Evolutionary conservation across 1,139 yeast genomes (phyloP).

Genomic region (Lodderomyces metapsilosis): DNA sequence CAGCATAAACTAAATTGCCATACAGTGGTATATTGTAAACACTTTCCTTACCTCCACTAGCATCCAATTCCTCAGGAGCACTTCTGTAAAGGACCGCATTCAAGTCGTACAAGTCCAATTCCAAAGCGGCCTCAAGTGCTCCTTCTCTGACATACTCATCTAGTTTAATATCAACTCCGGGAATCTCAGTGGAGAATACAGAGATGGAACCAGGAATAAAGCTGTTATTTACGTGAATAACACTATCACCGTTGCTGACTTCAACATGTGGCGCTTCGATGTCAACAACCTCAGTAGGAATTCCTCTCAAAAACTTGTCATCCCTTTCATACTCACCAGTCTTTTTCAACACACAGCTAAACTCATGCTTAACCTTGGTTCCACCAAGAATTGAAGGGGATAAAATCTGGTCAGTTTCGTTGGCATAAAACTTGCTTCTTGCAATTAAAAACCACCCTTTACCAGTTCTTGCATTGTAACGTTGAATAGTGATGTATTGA

Average conservation of each 20-base stretch:
- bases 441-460: conserved; percentile 89
- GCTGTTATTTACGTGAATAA: conserved; percentile 46
- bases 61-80: conserved; percentile 86
- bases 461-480: conserved; percentile 81
- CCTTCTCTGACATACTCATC: conserved; percentile 69
- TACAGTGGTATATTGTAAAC: conserved; percentile 69
- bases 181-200: conserved; percentile 71
- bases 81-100: conserved; percentile 75
- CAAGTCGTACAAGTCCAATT: conserved; percentile 64
- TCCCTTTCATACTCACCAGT: conserved; percentile 47
- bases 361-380: conserved; percentile 57
- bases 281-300: conserved; percentile 62
- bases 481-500: conserved; percentile 86
- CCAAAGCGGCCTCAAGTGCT: conserved; percentile 68
- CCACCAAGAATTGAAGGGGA: conserved; percentile 67
- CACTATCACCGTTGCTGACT: conserved; percentile 41
- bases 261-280: conserved; percentile 52
- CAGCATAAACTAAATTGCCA: conserved; percentile 81
- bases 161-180: conserved; percentile 49
- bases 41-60: conserved; percentile 69
- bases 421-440: conserved; percentile 65
- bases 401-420: conserved; percentile 49
- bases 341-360: conserved; percentile 57
- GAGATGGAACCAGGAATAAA: conserved; percentile 94
- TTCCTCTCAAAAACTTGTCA: conserved; percentile 48